phyloP scores from a whole-genome alignment of 2,329 filamentous ascomycete genomes.

The Blastomyces silverae region DNA sequence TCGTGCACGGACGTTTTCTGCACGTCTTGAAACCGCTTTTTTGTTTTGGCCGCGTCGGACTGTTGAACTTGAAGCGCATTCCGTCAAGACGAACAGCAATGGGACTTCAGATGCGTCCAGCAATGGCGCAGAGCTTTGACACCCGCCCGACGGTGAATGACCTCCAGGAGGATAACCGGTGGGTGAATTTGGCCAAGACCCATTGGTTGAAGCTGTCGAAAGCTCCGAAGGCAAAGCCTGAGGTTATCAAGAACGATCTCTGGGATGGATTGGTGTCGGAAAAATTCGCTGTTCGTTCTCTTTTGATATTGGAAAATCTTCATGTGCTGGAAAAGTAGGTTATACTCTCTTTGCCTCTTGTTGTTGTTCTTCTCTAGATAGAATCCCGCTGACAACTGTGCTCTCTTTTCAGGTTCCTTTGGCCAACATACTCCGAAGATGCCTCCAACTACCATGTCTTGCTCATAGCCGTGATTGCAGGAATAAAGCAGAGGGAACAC shows the following conservation, averaged over 20 bases:
- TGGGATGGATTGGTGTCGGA: slow-evolving; percentile 85
- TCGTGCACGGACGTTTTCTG: slow-evolving; percentile 15
- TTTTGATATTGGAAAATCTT: slow-evolving; percentile 79
- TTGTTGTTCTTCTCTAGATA: background rate
- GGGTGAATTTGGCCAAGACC: slow-evolving; percentile 66
- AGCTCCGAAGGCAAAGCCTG: slow-evolving; percentile 67
- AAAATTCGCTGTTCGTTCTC: slow-evolving; percentile 66
- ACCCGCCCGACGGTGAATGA: slow-evolving; percentile 39
- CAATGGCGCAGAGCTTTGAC: slow-evolving; percentile 54
- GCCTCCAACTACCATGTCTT: slow-evolving; percentile 88
- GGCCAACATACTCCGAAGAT: slow-evolving; percentile 85
- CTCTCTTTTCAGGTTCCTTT: slow-evolving; percentile 62
- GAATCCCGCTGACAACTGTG: slow-evolving; percentile 22
- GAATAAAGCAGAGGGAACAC: slow-evolving; percentile 80
- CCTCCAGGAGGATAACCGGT: slow-evolving; percentile 40
- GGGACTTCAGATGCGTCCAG: slow-evolving; percentile 39
- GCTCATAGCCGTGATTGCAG: slow-evolving; percentile 75
- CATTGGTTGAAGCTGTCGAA: slow-evolving; percentile 73
- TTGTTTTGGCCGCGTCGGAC: background rate
- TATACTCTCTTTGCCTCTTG: background rate
- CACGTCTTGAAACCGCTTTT: background rate
- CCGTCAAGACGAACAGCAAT: slow-evolving; percentile 23
- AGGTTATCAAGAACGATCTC: slow-evolving; percentile 76
- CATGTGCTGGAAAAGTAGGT: slow-evolving; percentile 76
- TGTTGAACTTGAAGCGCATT: slow-evolving; percentile 7